A percentile compares a stretch with the other conserved stretches of the same genome.
Conservation (phyloP, 2,329 filamentous ascomycete species). For the Botryotinia convoluta region DNA sequence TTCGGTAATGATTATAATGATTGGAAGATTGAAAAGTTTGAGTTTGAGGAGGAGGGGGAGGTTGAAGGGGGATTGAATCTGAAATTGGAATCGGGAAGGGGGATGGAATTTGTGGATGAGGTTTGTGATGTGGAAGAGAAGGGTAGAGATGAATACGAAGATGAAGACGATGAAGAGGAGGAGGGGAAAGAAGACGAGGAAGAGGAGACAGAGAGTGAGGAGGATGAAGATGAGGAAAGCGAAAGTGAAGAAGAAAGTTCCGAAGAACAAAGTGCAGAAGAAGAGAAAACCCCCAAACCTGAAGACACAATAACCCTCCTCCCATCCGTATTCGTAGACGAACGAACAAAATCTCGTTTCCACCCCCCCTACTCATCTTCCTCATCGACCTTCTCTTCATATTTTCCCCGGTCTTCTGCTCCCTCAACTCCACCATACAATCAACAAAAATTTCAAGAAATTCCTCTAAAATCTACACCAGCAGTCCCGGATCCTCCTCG, state of each 20-base stretch:
- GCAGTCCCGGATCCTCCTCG: background rate
- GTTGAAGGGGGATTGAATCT: background rate
- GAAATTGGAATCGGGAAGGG: background rate
- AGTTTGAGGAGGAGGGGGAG: background rate
- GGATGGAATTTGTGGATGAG: background rate
- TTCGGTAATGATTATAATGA: background rate
- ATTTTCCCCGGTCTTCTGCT: background rate
- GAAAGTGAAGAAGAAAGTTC: background rate
- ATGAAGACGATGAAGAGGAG: background rate
- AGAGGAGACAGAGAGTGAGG: too few relatives aligned
- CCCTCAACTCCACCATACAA: too few relatives aligned
- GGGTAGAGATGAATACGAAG: background rate
- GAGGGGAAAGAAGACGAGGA: background rate
- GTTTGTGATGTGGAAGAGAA: background rate
- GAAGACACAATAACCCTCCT: background rate
- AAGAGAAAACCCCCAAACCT: rapidly evolving
- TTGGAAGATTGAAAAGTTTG: background rate
- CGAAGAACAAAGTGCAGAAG: background rate
- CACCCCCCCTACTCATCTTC: background rate
- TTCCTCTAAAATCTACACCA: background rate
- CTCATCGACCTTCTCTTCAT: background rate
- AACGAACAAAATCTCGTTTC: background rate
- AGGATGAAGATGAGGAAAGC: background rate
- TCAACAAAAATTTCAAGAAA: background rate
- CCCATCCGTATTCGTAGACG: background rate